Conservation (phyloP, 768 basidiomycete genomes). For the Lentinula boryana region DNA sequence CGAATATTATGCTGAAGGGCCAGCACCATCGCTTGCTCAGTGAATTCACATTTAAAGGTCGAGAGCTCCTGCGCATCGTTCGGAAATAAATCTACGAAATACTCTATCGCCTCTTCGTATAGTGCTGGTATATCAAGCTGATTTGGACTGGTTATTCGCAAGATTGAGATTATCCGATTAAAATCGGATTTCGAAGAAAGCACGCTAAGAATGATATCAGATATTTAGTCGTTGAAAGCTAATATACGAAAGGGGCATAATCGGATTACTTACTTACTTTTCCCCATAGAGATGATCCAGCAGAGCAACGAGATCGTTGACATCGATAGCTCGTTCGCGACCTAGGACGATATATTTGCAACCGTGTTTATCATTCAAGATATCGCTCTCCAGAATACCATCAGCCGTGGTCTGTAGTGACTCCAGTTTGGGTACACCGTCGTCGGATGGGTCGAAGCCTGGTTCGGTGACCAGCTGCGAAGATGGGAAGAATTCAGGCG, state of each 20-base stretch:
- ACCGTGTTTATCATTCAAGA: background rate
- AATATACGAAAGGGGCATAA: background rate
- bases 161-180: constrained; percentile 40
- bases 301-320: constrained; percentile 47
- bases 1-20: constrained; percentile 39
- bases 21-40: constrained; percentile 48
- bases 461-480: background rate
- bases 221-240: background rate
- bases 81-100: constrained; percentile 43
- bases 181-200: constrained; percentile 38
- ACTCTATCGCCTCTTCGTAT: constrained; percentile 35
- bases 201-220: constrained; percentile 30
- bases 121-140: constrained; percentile 54
- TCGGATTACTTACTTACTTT: constrained; percentile 36
- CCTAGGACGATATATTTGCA: constrained; percentile 25
- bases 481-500: constrained; percentile 8
- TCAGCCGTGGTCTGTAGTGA: background rate
- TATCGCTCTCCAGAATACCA: background rate
- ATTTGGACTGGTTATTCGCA: constrained; percentile 50
- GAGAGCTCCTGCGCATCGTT: constrained; percentile 36
- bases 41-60: constrained; percentile 30
- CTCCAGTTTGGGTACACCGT: background rate
- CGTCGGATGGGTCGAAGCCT: background rate
- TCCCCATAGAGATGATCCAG: constrained; percentile 67
- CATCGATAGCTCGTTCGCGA: constrained; percentile 27